A percentile compares a stretch with the other conserved stretches of the same genome.
phyloP scores from a whole-genome alignment of 2,329 filamentous ascomycete genomes.

The Zymoseptoria crescenta region DNA sequence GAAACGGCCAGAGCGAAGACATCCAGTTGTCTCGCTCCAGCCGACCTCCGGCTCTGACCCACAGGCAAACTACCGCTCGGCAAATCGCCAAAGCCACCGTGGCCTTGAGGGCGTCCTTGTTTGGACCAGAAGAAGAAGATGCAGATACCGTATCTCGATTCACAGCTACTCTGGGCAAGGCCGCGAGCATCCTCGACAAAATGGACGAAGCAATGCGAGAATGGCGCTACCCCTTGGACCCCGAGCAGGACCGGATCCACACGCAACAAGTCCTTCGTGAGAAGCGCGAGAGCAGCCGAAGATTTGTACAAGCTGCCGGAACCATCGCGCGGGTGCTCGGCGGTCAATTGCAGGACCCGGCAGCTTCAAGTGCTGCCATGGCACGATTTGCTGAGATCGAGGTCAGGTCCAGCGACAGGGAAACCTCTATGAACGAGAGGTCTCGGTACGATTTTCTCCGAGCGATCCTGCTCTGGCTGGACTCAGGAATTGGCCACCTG shows the following conservation, averaged over 20 bases:
- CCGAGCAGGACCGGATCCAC: constrained; percentile 43
- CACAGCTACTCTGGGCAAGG: constrained; percentile 28
- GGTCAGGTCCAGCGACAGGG: constrained; percentile 34
- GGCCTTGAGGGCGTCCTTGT: constrained; percentile 48
- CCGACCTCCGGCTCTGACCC: constrained; percentile 32
- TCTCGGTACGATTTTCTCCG: constrained; percentile 60
- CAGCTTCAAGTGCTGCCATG: constrained; percentile 16
- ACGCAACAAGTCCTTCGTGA: constrained; percentile 50
- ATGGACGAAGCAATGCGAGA: constrained; percentile 49
- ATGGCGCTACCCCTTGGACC: constrained; percentile 55
- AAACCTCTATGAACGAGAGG: constrained; percentile 36
- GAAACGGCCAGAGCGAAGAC: constrained; percentile 53
- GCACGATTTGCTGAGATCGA: constrained; percentile 22
- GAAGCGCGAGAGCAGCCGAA: constrained; percentile 48
- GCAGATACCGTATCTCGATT: constrained; percentile 23
- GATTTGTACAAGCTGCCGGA: constrained; percentile 56
- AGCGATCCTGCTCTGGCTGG: constrained; percentile 55
- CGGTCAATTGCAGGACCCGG: constrained; percentile 39
- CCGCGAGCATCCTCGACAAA: constrained; percentile 41
- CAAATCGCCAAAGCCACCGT: constrained; percentile 49
- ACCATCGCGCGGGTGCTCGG: constrained; percentile 51
- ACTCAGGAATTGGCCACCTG: constrained; percentile 49
- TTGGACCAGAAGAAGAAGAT: constrained; percentile 36
- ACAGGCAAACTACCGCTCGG: constrained; percentile 46
- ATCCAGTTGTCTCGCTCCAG: constrained; percentile 39